Evolutionary conservation across 2,329 filamentous ascomycete species (phyloP), one percentile per base, ranked within the genome.

Genomic region (Botrytis squamosa): DNA sequence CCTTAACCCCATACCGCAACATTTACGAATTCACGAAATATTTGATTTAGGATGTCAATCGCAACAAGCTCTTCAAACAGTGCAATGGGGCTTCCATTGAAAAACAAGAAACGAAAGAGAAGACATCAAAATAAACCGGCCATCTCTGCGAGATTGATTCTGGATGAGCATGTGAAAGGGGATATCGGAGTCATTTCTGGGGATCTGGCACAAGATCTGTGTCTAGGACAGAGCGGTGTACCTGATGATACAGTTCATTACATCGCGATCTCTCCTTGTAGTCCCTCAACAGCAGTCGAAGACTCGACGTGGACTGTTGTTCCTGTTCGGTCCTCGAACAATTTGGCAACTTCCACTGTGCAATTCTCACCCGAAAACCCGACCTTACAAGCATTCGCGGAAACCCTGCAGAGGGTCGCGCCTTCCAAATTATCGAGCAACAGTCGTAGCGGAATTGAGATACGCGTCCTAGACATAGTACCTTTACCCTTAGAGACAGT

Each of bases 101-200:
- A 72, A n/a, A 72, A 49, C 16, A 77, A 82, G 77, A 85, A 84
- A 80, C 84, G 84, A 74, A 84, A 84, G 72, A 84, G 88, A 74
- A 85, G 89, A 76, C 86, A 89, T 69, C 86, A 89, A 77, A 89
- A 96, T 82, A 94, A 93, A 82, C 88, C 92, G 12, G 88, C 95
- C 62, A 87, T 97, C 74, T 88, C 93, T 74, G 95, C 94, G 73
- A 90, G 92, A 74, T 86, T 98, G 69, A 88, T 97, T 55, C 89
- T 98, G 73, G 94, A 97, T 82, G 92, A 94, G 81, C 91, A 92
- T 82, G 87, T 97, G 79, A 93, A 92, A 83, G 93, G 93, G 71
- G 93, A 97, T 81, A 88, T 95, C 75, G 96, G 94, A 76, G 88
- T 96, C 76, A 83, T 98, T 71, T 97, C 95, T 20, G 91, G 94